Percentiles rank a stretch among this genome's conserved stretches.
phyloP scores from a whole-genome alignment of 306 rosid species.

The Leucaena leucocephala region DNA sequence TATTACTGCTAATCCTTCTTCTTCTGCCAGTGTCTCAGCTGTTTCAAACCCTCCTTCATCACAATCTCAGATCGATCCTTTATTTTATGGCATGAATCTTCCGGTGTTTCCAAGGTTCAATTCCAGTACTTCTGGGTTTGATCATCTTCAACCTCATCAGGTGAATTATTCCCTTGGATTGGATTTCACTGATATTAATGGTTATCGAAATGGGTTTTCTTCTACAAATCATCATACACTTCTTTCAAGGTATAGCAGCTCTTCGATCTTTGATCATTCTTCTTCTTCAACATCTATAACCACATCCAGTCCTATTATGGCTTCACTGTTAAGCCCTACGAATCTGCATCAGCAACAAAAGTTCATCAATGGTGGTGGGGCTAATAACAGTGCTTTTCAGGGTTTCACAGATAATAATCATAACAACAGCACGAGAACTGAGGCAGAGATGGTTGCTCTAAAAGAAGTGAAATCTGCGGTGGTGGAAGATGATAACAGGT shows the following conservation, averaged over 20 bases:
- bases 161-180: slow-evolving; percentile 47
- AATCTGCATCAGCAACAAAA: slow-evolving; percentile 43
- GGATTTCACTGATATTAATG: slow-evolving; percentile 54
- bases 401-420: slow-evolving; percentile 24
- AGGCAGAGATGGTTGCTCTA: slow-evolving; percentile 21
- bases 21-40: slow-evolving; percentile 34
- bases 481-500: neutral
- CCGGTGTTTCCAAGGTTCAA: slow-evolving; percentile 52
- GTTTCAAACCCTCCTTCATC: slow-evolving; percentile 52
- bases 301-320: slow-evolving; percentile 47
- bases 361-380: slow-evolving; percentile 47
- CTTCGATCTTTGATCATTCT: slow-evolving; percentile 53
- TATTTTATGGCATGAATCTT: slow-evolving; percentile 66
- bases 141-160: slow-evolving; percentile 38
- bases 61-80: slow-evolving; percentile 43
- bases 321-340: slow-evolving; percentile 42
- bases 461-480: slow-evolving; percentile 59
- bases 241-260: slow-evolving; percentile 51
- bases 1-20: slow-evolving; percentile 37
- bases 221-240: slow-evolving; percentile 35
- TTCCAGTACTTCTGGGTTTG: slow-evolving; percentile 41
- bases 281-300: slow-evolving; percentile 35
- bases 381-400: slow-evolving; percentile 48
- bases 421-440: neutral
- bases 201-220: slow-evolving; percentile 54